Evolutionary conservation across 2,329 filamentous ascomycete species (phyloP).

Genomic region (Phyllosticta citrichinensis): DNA sequence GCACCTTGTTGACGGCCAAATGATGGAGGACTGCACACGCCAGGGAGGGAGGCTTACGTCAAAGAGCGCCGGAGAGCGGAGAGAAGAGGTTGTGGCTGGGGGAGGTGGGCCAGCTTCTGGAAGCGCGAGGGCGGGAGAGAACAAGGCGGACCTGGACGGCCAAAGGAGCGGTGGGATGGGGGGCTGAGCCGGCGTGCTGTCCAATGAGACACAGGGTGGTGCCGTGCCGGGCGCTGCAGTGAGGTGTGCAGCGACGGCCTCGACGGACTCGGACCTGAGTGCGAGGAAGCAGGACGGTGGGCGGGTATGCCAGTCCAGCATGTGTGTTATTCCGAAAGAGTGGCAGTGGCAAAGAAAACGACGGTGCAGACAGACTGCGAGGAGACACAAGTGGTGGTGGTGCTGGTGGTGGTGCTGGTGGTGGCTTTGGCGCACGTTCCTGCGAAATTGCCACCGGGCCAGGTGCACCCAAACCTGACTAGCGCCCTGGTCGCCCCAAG

Average conservation of each 20-base stretch:
- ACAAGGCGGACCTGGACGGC: not conserved
- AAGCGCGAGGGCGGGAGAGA: conserved; percentile 2
- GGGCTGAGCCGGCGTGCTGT: not conserved
- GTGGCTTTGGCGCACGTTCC: not conserved
- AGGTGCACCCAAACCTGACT: not conserved
- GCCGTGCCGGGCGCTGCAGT: too few species aligned
- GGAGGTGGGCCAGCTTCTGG: not conserved
- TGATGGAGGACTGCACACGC: not conserved
- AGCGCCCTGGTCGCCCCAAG: not conserved
- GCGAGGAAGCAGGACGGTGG: too few species aligned
- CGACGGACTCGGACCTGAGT: too few species aligned
- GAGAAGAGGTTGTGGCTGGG: not conserved
- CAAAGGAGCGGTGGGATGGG: not conserved
- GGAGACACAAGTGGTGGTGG: too few species aligned
- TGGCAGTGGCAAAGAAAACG: not conserved
- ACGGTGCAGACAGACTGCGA: too few species aligned
- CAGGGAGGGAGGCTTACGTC: not conserved
- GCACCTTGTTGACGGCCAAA: not conserved
- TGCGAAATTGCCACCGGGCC: not conserved
- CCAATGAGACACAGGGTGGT: too few species aligned
- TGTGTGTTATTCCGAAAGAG: not conserved
- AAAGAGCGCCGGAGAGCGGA: not conserved
- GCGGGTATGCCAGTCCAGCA: too few species aligned
- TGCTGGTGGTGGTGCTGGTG: too few species aligned
- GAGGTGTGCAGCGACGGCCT: too few species aligned